Conservation (phyloP, 2,329 filamentous ascomycete genomes). For the Penicillium aurantiogriseum region DNA sequence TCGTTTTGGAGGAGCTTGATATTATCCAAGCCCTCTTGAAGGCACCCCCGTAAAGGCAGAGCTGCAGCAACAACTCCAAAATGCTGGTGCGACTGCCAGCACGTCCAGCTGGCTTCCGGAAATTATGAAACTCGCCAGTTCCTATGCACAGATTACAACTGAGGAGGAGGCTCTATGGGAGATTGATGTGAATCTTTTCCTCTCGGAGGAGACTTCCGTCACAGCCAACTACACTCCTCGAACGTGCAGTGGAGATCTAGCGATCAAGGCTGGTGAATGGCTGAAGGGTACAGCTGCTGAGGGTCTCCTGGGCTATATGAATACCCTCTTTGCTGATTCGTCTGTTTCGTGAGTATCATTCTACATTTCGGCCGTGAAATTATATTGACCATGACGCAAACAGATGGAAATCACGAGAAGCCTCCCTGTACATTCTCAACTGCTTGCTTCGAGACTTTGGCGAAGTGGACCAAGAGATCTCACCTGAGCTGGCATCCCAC, state of each 20-base stretch:
- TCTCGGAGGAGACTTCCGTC: conserved; percentile 91
- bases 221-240: conserved; percentile 95
- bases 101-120: conserved; percentile 79
- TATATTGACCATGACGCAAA: conserved; percentile 21
- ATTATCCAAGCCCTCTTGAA: conserved; percentile 89
- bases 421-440: conserved; percentile 80
- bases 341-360: conserved; percentile 34
- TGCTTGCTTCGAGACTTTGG: conserved; percentile 79
- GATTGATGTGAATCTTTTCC: conserved; percentile 90
- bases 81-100: conserved; percentile 57
- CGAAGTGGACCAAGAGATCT: conserved; percentile 71
- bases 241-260: conserved; percentile 85
- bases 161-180: conserved; percentile 97
- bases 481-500: conserved; percentile 65
- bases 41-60: conserved; percentile 86
- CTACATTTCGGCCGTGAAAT: neutral
- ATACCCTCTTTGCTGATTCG: conserved; percentile 63
- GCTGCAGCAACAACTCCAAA: conserved; percentile 73
- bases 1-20: conserved; percentile 91
- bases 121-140: conserved; percentile 79
- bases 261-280: conserved; percentile 93
- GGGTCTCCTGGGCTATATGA: conserved; percentile 73
- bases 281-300: conserved; percentile 72
- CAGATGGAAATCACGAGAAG: conserved; percentile 70
- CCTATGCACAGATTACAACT: conserved; percentile 83